Evolutionary conservation across 257 asterid species (phyloP).

Genomic region (Nyctanthes arbortristis): DNA sequence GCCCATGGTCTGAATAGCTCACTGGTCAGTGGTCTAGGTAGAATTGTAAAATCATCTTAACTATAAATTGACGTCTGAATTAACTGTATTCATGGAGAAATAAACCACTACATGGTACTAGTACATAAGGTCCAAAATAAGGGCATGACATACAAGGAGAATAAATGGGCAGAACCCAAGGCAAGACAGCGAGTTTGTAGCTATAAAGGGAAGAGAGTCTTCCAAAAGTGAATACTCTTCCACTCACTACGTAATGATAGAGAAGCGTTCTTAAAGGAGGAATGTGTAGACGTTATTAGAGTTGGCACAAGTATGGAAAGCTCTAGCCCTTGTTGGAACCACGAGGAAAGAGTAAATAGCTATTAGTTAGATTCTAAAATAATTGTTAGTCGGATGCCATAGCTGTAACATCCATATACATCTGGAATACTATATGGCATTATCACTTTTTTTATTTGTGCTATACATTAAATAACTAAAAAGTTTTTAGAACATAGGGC

Average conservation of each 20-base stretch:
- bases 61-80: neutral
- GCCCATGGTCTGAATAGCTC: too few relatives aligned
- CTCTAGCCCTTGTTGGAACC: neutral
- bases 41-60: neutral
- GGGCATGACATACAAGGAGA: neutral
- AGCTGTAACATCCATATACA: neutral
- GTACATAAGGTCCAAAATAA: neutral
- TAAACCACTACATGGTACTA: neutral
- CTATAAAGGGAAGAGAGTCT: neutral
- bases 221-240: neutral
- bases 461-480: neutral
- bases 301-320: neutral
- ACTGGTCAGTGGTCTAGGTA: neutral
- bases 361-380: neutral
- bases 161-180: neutral
- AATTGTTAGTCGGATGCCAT: neutral
- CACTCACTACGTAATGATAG: neutral
- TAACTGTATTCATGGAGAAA: neutral
- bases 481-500: neutral
- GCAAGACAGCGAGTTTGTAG: neutral
- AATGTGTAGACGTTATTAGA: neutral
- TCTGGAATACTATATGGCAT: neutral
- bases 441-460: neutral
- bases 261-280: neutral
- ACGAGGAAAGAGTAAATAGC: neutral